Base-by-base conservation (phyloP, 2,329 filamentous ascomycete genomes). In the Beauveria asiatica region DNA sequence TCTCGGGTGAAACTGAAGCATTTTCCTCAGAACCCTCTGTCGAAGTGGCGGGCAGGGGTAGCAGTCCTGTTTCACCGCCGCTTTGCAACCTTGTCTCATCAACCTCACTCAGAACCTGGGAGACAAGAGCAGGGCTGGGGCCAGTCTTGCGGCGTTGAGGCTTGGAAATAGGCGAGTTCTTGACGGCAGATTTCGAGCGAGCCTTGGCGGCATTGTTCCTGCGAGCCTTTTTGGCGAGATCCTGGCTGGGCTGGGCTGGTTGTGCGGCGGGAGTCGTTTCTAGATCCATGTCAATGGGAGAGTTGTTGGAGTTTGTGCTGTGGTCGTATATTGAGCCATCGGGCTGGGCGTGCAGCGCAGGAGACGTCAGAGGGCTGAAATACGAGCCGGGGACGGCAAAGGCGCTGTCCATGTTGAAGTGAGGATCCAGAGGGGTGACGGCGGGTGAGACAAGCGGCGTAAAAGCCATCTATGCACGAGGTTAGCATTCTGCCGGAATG, bases 361-460 rank as follows among this genome's bases (percentile, higher is more conserved):
- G 90, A 17, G 90, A 94, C 5, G 88, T 92, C 53, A 94, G 78
- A 10, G 90, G 90, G 69, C 89, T 94, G 70, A 94, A 92, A 74
- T 92, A 93, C 39, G 88, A 83, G 41, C 83, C 83, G 0, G 87
- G 85, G 3, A 89, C 79, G 6, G 82, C 80, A 66, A 84, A 90
- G 52, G 77, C 75, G 37, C 73, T 74, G 25, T 85, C 82, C 62
- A 83, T 75, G 50, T 81, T 78, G 69, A 90, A 91, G 64, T 87
- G 84, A 46, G 83, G 79, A 68, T 92, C 90, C 55, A 92, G 79
- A 23, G 90, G 89, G 2, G 89, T 92, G 48, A 93, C 89, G 5
- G 89, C 90, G n/a, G 90, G 90, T 19, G 90, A 92, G 11, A 90
- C 89, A 33, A 93, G 80, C 1, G 90, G 90, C 2, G 89, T 93